Evolutionary conservation across 1,284 basidiomycete species (phyloP), one percentile per base, ranked within the genome.

Genomic region (Phylloboletellus chloephorus): DNA sequence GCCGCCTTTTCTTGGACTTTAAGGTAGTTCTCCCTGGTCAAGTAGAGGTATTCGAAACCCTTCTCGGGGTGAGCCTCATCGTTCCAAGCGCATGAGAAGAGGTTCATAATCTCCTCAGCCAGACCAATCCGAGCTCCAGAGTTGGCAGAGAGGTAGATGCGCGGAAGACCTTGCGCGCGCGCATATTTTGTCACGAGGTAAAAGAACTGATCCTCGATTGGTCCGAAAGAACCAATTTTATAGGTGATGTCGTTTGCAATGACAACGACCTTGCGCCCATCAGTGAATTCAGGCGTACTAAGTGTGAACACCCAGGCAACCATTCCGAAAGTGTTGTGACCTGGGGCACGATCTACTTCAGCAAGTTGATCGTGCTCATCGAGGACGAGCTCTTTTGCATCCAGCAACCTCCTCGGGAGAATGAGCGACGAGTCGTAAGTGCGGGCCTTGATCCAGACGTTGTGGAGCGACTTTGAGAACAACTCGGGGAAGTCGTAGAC

Each of bases 401-500:
- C 79, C 40, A 98, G 70, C 39, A 91, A 73, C 46, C 79, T 78
- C 60, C 87, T 84, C 22, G 95, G 92, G 39, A 82, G 58, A 43
- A 76, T 72, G 48, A 93, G 67, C 37, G 81, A 74, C 13, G 89
- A 69, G 58, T 86, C 79, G 43, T 65, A 69, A 20, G 69, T 64
- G 24, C 84, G 78, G 25, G 84, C 80, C 56, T 82, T 82, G 52
- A 77, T 71, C 95, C 95, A 99, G 48, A 90, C 77, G 58, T 94
- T 91, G 60, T 93, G 88, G 47, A 98, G 72, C 6, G 95, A 92
- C 70, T 98, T 98, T 37, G 92, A 85, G 74, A 98, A 97, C 45
- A 98, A 79, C 59, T 97, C 95, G 35, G 96, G 93, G 82, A 98
- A 98, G 71, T 98, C 96, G 69, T 98, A 94, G 30, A 88, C 94